These are phyloP conservation scores for Candida nonsorbophila DNA, from an alignment of 805 yeast species.

Conservation along the genomic window DNA sequence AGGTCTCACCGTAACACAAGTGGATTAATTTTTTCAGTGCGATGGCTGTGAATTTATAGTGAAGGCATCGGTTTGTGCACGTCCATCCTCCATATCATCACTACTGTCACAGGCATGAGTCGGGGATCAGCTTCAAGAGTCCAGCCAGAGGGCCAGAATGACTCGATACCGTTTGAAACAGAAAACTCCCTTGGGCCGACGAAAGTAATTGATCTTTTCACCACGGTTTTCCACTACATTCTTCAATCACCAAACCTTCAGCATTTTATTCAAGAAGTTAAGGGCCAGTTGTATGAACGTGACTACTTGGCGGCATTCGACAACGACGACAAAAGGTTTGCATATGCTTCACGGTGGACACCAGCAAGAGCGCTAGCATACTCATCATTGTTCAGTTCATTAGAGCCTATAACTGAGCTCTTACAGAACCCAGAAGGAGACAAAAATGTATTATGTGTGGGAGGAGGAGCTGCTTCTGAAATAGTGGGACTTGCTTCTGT, in stretches of 20 bases:
- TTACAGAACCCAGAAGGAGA: conserved; percentile 25
- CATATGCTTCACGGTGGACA: conserved; percentile 82
- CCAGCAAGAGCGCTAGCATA: conserved; percentile 78
- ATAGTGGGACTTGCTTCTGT: conserved; percentile 59
- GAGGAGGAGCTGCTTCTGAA: conserved; percentile 92
- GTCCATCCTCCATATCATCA: no score
- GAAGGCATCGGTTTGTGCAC: conserved; percentile 1
- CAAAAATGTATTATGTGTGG: conserved; percentile 54
- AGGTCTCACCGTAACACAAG: conserved; percentile 51
- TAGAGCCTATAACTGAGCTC: conserved; percentile 36
- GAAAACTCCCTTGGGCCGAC: conserved; percentile 25
- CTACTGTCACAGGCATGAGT: no score
- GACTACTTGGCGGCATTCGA: conserved; percentile 69
- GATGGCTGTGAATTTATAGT: conserved; percentile 1
- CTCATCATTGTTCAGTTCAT: conserved; percentile 55
- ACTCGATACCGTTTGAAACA: conserved; percentile 27
- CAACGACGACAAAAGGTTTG: conserved; percentile 56
- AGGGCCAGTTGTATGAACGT: conserved; percentile 62
- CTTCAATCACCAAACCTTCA: conserved; percentile 31
- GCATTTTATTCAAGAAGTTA: conserved; percentile 59
- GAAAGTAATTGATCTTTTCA: conserved; percentile 33
- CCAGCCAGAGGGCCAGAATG: conserved; percentile 9
- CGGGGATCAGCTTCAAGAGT: no score
- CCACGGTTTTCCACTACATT: conserved; percentile 23
- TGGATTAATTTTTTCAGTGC: conserved; percentile 24